Evolutionary conservation across 306 rosid species (phyloP).

Genomic region (Ormosia emarginata): DNA sequence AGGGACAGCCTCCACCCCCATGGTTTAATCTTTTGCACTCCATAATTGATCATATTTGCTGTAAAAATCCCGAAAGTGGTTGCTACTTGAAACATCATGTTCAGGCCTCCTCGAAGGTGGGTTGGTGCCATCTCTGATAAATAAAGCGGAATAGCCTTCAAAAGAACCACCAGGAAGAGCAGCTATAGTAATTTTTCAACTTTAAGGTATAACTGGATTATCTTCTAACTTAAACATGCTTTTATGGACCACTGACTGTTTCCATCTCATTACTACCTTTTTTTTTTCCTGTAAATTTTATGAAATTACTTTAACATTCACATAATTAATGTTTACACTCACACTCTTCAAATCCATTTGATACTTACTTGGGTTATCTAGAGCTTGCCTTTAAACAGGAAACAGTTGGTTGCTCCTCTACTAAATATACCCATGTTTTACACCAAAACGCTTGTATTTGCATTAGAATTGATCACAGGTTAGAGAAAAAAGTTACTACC

Average conservation of each 20-base stretch:
- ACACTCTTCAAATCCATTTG: background rate
- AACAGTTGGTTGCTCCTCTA: background rate
- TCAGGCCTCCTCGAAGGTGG: slow-evolving; percentile 84
- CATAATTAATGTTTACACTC: background rate
- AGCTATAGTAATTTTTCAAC: slow-evolving; percentile 14
- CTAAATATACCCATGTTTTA: background rate
- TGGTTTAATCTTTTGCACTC: slow-evolving; percentile 66
- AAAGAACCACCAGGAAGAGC: slow-evolving; percentile 27
- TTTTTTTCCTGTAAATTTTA: background rate
- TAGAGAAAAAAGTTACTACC: slow-evolving; percentile 38
- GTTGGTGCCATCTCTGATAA: slow-evolving; percentile 95
- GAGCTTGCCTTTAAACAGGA: background rate
- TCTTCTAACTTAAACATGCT: slow-evolving; percentile 9
- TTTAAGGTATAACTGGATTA: slow-evolving; percentile 7
- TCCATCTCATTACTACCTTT: slow-evolving; percentile 18
- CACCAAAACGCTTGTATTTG: background rate
- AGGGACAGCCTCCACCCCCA: slow-evolving; percentile 98
- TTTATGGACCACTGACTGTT: background rate
- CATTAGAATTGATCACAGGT: background rate
- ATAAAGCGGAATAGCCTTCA: slow-evolving; percentile 86
- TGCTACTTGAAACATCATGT: slow-evolving; percentile 96
- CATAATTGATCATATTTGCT: slow-evolving; percentile 88
- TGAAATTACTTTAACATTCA: background rate
- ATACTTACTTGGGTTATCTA: slow-evolving; percentile 4
- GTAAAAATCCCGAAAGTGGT: slow-evolving; percentile 82